These are phyloP conservation scores for Phaffomyces opuntiae DNA, from an alignment of 805 yeast species.

Conservation along the genomic window DNA sequence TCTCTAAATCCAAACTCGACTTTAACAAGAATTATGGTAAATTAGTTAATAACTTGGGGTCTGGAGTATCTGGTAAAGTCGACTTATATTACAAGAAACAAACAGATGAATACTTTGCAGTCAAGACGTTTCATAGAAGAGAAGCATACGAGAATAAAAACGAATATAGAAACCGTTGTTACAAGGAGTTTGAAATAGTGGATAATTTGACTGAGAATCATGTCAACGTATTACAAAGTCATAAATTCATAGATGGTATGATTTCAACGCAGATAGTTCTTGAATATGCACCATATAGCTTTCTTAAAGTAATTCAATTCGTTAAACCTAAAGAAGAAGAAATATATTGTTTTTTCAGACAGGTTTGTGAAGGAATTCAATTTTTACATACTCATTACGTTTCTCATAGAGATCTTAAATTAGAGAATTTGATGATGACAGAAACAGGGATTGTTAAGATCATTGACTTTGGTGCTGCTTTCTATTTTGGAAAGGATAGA, in stretches of 20 bases:
- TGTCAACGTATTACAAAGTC: conserved; percentile 65
- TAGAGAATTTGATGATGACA: conserved; percentile 84
- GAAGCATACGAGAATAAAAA: conserved; percentile 50
- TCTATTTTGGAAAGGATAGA: conserved; percentile 47
- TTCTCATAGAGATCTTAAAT: conserved; percentile 86
- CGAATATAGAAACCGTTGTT: conserved; percentile 67
- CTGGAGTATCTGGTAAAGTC: conserved; percentile 30
- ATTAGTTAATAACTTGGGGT: conserved; percentile 17
- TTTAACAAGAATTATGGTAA: conserved; percentile 12
- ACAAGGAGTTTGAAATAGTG: conserved; percentile 72
- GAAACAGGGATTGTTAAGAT: conserved; percentile 68
- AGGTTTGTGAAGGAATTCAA: conserved; percentile 64
- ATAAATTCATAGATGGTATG: conserved; percentile 62
- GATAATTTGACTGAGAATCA: conserved; percentile 52
- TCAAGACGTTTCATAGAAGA: conserved; percentile 36
- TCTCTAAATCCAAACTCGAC: background rate
- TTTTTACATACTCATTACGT: conserved; percentile 71
- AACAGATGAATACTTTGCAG: conserved; percentile 26
- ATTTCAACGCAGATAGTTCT: conserved; percentile 59
- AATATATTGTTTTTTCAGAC: conserved; percentile 72
- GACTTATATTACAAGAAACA: conserved; percentile 23
- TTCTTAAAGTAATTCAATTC: conserved; percentile 82
- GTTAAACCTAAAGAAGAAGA: conserved; percentile 62
- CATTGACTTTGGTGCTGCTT: conserved; percentile 91
- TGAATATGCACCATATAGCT: conserved; percentile 86